Evolutionary conservation across 1,139 yeast genomes (phyloP), one percentile per base, ranked within the genome.

Genomic region (Candida labiduridarum): DNA sequence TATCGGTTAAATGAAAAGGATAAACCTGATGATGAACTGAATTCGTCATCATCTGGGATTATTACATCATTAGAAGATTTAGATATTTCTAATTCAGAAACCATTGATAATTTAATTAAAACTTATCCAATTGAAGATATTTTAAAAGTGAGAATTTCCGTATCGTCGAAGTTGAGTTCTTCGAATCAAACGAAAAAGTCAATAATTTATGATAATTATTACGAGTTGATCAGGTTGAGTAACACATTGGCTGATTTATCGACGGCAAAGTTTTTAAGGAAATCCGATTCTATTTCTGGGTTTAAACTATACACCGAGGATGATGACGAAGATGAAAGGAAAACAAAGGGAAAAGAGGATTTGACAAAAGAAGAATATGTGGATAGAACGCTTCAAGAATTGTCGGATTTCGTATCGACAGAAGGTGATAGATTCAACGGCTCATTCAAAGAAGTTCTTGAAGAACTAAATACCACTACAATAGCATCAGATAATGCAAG

Each of bases 171-270:
- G 46, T 61, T 74, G 47, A 72, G 69, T 49, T 64, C 76, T 9
- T 76, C 71, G 46, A 77, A 71, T 50, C 74, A 70, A 71, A 71
- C 67, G 39, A 74, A 73, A 59, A 76, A 76, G 51, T 68, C 79
- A 18, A 74, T 76, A n/a, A 73, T 76, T 12, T 76, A 76, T 56
- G 77, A 76, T 52, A 76, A 76, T 56, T 76, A 76, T 62, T 72
- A 73, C 52, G 80, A 76, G 49, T 60, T 76, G 50, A 76, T 76
- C 53, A 74, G 74, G 51, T 62, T 76, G 48, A 74, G 72, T 49
- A 68, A 74, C 42, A 70, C 76, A 1, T 63, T 76, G 49, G 63
- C 61, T 14, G 66, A 65, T 27, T 55, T 72, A 12, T 60, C 72
- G n/a, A 57, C 54, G 16, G 64, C 71, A 0, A 55, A 46, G 15